phyloP scores from a whole-genome alignment of 192 early-diverging fungal genomes.

The Phycomyces nitens region DNA sequence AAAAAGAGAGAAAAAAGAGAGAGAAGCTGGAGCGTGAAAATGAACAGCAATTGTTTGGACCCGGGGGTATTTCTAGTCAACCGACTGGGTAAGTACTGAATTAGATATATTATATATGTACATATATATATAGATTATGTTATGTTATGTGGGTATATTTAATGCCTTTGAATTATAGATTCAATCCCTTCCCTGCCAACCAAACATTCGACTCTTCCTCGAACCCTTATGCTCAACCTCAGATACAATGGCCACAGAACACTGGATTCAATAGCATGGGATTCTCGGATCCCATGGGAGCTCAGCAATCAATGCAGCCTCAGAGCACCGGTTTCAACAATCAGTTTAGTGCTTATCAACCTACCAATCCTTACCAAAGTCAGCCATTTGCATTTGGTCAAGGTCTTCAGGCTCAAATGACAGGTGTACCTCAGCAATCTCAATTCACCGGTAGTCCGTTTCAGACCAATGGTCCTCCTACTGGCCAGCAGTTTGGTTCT shows the following conservation, averaged over 20 bases:
- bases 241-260: conserved; percentile 6
- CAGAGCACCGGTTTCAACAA: conserved; percentile 8
- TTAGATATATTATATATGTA: conserved; percentile 3
- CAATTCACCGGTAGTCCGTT: background rate
- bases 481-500: background rate
- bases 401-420: conserved; percentile 28
- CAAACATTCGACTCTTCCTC: conserved; percentile 10
- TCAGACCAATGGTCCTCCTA: background rate
- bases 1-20: conserved; percentile 29
- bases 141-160: too few species aligned
- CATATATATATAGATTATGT: too few species aligned
- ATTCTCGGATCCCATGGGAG: conserved; percentile 16
- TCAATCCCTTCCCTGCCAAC: conserved; percentile 17
- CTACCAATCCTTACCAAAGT: conserved; percentile 32
- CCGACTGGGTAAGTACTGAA: background rate
- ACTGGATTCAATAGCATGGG: conserved; percentile 11
- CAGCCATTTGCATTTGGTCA: conserved; percentile 19
- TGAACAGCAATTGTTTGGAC: conserved; percentile 19
- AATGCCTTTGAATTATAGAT: background rate
- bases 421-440: conserved; percentile 16
- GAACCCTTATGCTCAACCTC: conserved; percentile 29
- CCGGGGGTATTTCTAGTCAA: background rate
- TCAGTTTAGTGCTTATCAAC: background rate
- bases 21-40: conserved; percentile 18
- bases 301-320: conserved; percentile 1